phyloP scores from a whole-genome alignment of 176 grass and related monocot species.

The Hyparrhenia diplandra region DNA sequence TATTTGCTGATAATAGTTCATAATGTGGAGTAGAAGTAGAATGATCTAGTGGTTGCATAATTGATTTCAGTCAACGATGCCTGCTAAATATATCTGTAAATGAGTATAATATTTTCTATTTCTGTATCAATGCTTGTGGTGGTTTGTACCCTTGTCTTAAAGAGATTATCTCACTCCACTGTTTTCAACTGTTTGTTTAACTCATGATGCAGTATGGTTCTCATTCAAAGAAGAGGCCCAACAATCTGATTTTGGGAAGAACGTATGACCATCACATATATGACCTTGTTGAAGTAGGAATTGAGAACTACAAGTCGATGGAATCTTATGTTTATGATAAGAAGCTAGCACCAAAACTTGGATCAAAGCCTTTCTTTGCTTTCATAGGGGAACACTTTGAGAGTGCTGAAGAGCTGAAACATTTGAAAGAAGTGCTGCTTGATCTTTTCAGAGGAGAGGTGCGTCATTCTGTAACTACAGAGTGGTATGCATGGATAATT shows the following conservation, averaged over 20 bases:
- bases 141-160: not conserved
- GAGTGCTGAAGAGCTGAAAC: conserved; percentile 71
- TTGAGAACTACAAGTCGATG: conserved; percentile 80
- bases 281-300: conserved; percentile 94
- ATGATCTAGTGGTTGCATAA: not conserved
- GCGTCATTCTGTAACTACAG: not conserved
- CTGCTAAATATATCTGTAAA: not conserved
- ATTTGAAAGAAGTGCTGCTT: conserved; percentile 91
- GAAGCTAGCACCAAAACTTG: conserved; percentile 73
- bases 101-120: not conserved
- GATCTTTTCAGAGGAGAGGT: conserved; percentile 96
- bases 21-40: not conserved
- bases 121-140: not conserved
- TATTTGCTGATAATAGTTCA: not conserved
- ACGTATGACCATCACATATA: conserved; percentile 96
- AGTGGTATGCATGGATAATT: not conserved
- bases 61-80: not conserved
- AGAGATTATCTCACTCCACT: not conserved
- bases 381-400: conserved; percentile 91
- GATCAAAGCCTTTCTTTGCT: conserved; percentile 91
- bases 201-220: conserved; percentile 64
- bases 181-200: not conserved
- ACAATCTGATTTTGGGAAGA: conserved; percentile 81
- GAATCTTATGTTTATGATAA: conserved; percentile 83
- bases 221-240: conserved; percentile 97